Base-by-base conservation (phyloP, 805 yeast species). In the Clavispora carvajalis region DNA sequence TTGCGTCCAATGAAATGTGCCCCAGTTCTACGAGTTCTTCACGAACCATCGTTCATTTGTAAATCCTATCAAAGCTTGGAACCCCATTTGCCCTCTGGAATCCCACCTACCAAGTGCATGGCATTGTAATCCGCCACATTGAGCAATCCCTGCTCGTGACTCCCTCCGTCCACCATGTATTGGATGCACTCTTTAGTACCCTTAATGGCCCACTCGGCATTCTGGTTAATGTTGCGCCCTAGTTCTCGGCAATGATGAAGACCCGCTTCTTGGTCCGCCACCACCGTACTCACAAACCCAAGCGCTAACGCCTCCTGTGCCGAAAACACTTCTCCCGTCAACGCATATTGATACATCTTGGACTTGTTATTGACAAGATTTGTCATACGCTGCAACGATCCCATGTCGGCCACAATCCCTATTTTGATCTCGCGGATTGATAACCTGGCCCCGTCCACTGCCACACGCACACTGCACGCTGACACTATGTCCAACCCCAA, bases 361-460 rank as follows among this genome's bases (percentile, higher is more conserved):
- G 86, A 79, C 12, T 66, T 60, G 55, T 81, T 81, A 33, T 71
- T 72, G 15, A 73, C 72, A 1, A 80, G 41, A 15, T 55, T 53
- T 5, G 86, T 82, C 42, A 83, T 53, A 54, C 91, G 69, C 60
- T 85, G 90, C 43, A 85, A 65, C 1, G 85, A 72, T 4, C 95
- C 95, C 53, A 85, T 82, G 56, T 85, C 93, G 1, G 93, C 89
- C 28, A 85, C 74, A 55, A 85, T 69, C 3, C 91, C 93, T 39
- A 85, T 69, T 46, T 79, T 76, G 44, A 84, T 78, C 60, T 85
- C 95, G 41, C 82, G 75, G 41, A 85, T 74, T 31, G 83, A 71
- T 47, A 82, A 69, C 29, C 54, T 60, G 11, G 76, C 71, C 47
- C 75, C 82, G 22, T 62, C 61, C 3, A 79, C 62, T 9, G 79